A percentile compares a stretch with the other conserved stretches of the same genome.
phyloP scores from a whole-genome alignment of 164 flowering plant species.

The Vitis rotundifolia region DNA sequence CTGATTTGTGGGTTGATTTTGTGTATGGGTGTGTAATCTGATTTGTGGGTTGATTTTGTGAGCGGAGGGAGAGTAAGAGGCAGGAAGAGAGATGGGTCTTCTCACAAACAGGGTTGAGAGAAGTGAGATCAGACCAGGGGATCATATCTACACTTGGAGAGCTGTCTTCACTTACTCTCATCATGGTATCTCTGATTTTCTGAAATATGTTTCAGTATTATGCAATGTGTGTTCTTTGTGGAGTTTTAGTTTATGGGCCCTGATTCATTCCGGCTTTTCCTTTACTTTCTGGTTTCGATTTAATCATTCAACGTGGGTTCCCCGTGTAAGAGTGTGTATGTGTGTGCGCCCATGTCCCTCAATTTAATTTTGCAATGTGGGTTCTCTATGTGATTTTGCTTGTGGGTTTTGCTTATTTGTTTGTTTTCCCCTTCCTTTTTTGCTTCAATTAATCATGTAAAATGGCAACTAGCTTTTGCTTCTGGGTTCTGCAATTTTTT shows the following conservation, averaged over 20 bases:
- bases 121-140: slow-evolving; percentile 74
- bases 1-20: no score
- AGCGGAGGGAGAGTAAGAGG: slow-evolving; percentile 2
- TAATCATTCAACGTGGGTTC: slow-evolving; percentile 7
- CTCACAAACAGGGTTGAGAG: slow-evolving; percentile 76
- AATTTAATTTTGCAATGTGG: slow-evolving; percentile 5
- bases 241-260: no score
- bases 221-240: not conserved
- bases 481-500: no score
- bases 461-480: no score
- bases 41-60: not conserved
- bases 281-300: not conserved
- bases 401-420: not conserved
- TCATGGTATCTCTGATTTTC: slow-evolving; percentile 55
- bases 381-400: not conserved
- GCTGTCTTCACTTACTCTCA: slow-evolving; percentile 91
- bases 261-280: not conserved
- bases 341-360: not conserved
- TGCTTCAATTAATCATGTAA: no score
- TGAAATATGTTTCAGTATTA: no score
- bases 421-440: not conserved
- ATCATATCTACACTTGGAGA: slow-evolving; percentile 95
- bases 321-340: not conserved
- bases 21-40: not conserved
- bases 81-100: slow-evolving; percentile 64